Evolutionary conservation across 2,329 filamentous ascomycete genomes (phyloP).

Genomic region (Penicillium crustosum): DNA sequence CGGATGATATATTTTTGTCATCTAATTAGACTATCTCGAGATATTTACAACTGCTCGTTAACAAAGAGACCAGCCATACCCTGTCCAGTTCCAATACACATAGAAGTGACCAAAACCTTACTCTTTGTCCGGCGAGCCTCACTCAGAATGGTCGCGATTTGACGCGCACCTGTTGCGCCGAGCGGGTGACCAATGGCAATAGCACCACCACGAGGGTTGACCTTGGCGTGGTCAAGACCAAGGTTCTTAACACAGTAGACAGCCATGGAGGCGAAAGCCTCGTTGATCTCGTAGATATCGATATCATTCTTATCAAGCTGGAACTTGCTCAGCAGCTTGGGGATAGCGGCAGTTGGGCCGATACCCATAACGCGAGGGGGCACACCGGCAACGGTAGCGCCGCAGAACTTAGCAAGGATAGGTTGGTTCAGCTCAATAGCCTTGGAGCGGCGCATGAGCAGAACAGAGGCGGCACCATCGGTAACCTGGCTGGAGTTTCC

Average conservation of each 20-base stretch:
- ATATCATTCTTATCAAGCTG: conserved; percentile 76
- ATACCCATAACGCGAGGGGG: conserved; percentile 97
- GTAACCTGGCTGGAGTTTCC: conserved; percentile 95
- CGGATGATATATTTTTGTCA: background rate
- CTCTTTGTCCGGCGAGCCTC: conserved; percentile 82
- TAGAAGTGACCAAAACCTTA: conserved; percentile 87
- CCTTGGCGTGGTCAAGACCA: conserved; percentile 62
- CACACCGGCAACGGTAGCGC: conserved; percentile 84
- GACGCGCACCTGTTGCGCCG: conserved; percentile 81
- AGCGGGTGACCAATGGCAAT: conserved; percentile 91
- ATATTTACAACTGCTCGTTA: conserved; percentile 56
- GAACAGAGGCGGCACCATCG: conserved; percentile 83
- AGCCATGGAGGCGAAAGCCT: conserved; percentile 97
- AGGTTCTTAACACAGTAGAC: conserved; percentile 82
- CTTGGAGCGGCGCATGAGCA: conserved; percentile 92
- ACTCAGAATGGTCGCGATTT: conserved; percentile 88
- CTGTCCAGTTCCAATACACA: conserved; percentile 73
- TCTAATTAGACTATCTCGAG: background rate
- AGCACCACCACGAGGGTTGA: conserved; percentile 93
- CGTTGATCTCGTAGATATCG: conserved; percentile 91
- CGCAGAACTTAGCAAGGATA: conserved; percentile 91
- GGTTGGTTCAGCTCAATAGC: conserved; percentile 84
- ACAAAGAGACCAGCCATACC: conserved; percentile 67
- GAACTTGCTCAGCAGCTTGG: conserved; percentile 81
- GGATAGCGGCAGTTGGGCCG: conserved; percentile 58